Evolutionary conservation across 371 early-diverging fungal genomes (phyloP), one percentile per base, ranked within the genome.

Genomic region (Rhizopus arrhizus): DNA sequence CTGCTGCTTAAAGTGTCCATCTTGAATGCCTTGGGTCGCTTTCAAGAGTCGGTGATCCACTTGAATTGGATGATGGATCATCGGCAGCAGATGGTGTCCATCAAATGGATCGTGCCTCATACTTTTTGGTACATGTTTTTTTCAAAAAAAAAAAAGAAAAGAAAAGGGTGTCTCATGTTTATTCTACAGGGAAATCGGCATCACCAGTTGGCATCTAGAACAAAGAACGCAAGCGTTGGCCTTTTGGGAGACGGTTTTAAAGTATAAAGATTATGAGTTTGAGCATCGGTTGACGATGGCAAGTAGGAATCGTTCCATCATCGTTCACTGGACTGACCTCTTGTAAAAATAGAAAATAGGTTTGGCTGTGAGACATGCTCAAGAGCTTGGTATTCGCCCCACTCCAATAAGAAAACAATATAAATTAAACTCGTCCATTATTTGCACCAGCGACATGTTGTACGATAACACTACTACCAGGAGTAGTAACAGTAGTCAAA

Each of bases 11-110:
- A 79, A 52, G 65, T 77, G 5, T 65, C 73, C 6, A 69, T 79
- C 28, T 55, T 72, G 22, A 76, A 74, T 46, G 72, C 76, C 0
- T 70, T 79, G 77, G 70, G 72, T 10, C 59, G 60, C 1, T 64
- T 57, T 42, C 63, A 65, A 33, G 74, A 76, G 49, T 65, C 74
- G 0, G 70, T 79, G 15, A 76, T 79, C 33, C 76, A 79, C 45
- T 57, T 84, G 42, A 80, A 77, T 58, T 86, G 86, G 86, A 83
- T 86, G 53, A 67, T 84, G 48, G 86, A 85, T 50, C 73, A 79
- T 43, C 68, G 73, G 45, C 65, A 69, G 4, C 77, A 73, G 32
- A 75, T 82, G 11, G 85, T 83, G 22, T 2, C 0, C 22, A 22
- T 22, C 52, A 80, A 74, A 36, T 86, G 84, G 83, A 68, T 84